These are phyloP conservation scores for Trametes gibbosa DNA, from an alignment of 768 basidiomycete species.

Conservation along the genomic window DNA sequence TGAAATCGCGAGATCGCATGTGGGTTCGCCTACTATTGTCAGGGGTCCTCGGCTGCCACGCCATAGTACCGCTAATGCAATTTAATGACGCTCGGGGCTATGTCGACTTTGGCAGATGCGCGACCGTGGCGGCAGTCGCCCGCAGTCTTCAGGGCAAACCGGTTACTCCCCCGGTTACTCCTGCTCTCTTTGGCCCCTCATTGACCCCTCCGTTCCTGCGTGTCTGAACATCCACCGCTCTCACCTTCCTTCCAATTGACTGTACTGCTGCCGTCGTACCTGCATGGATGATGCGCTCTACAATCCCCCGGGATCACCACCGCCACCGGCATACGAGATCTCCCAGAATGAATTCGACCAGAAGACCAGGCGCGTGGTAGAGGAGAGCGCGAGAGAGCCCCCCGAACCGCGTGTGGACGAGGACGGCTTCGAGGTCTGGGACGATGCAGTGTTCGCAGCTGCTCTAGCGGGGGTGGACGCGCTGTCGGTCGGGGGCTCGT, in stretches of 20 bases:
- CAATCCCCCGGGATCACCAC: conserved; percentile 23
- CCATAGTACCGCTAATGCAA: not conserved
- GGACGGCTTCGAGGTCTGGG: conserved; percentile 48
- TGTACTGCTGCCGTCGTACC: not conserved
- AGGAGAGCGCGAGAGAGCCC: conserved; percentile 37
- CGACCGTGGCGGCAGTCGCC: not conserved
- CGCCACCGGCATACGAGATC: conserved; percentile 43
- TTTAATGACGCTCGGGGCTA: conserved; percentile 12
- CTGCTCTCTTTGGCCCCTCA: not conserved
- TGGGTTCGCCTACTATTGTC: too few relatives aligned
- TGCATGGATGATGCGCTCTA: conserved; percentile 14
- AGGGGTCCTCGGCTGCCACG: too few relatives aligned
- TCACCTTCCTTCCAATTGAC: not conserved
- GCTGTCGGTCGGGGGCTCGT: not conserved
- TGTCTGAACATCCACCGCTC: not conserved
- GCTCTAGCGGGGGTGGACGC: conserved; percentile 26
- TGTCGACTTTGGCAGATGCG: conserved; percentile 4
- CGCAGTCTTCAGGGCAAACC: not conserved
- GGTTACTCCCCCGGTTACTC: not conserved
- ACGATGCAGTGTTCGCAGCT: conserved; percentile 39
- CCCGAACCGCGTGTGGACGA: conserved; percentile 26
- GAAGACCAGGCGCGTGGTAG: conserved; percentile 44
- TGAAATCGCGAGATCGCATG: too few relatives aligned
- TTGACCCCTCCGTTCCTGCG: not conserved
- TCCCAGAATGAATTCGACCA: conserved; percentile 46